Evolutionary conservation across 208 protist species (phyloP).

Genomic region (Porcisia hertigi): DNA sequence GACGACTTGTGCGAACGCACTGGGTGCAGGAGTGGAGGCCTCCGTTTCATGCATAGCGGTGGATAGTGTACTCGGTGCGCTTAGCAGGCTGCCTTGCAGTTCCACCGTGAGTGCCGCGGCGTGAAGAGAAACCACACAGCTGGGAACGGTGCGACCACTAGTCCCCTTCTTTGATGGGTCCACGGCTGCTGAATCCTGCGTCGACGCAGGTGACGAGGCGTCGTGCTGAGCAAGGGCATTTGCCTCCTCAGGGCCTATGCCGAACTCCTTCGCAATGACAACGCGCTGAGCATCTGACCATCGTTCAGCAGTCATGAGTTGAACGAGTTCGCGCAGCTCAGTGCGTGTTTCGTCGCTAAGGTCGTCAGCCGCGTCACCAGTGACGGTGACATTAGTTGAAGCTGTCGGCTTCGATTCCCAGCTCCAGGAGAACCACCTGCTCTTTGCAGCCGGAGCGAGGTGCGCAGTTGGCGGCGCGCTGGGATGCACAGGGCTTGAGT

Average conservation of each 20-base stretch:
- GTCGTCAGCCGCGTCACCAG: conserved; percentile 7
- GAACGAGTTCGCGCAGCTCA: conserved; percentile 56
- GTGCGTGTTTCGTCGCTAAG: conserved; percentile 34
- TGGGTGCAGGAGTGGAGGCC: neutral
- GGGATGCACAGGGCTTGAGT: neutral
- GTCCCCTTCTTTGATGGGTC: neutral
- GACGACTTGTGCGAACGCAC: conserved; percentile 18
- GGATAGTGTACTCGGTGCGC: neutral
- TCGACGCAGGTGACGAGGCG: neutral
- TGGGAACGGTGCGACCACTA: neutral
- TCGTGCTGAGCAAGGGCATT: conserved; percentile 21
- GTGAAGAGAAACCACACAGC: conserved; percentile 17
- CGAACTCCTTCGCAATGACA: conserved; percentile 70
- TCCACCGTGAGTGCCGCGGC: conserved; percentile 22
- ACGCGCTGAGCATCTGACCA: conserved; percentile 68
- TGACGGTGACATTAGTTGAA: neutral
- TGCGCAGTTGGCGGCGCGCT: neutral
- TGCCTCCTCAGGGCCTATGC: conserved; percentile 54
- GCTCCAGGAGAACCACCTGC: conserved; percentile 28
- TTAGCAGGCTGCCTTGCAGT: conserved; percentile 11
- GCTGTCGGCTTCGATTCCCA: conserved; percentile 2
- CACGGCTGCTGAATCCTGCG: neutral
- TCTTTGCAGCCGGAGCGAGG: neutral
- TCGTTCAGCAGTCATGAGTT: conserved; percentile 52
- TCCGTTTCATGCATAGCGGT: neutral